These are phyloP conservation scores for Aspergillus jensenii DNA, from an alignment of 2,329 filamentous ascomycete genomes.

Conservation along the genomic window DNA sequence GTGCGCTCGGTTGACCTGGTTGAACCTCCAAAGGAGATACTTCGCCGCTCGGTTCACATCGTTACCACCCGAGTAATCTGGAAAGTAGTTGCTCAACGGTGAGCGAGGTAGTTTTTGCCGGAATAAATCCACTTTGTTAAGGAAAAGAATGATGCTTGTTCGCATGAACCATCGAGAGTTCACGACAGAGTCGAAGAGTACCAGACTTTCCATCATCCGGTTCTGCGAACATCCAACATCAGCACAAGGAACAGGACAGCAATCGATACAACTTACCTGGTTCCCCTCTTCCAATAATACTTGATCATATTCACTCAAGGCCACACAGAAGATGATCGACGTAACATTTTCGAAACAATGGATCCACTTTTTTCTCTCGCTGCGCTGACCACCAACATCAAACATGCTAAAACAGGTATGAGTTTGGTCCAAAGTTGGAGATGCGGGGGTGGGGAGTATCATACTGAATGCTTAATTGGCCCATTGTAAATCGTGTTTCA, in stretches of 20 bases:
- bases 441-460: conserved; percentile 37
- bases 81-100: conserved; percentile 91
- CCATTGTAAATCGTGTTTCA: conserved; percentile 98
- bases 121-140: conserved; percentile 99
- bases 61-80: conserved; percentile 95
- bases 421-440: conserved; percentile 18
- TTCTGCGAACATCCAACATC: conserved; percentile 61
- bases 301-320: conserved; percentile 97
- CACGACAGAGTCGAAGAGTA: conserved; percentile 96
- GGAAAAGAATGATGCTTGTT: conserved; percentile 96
- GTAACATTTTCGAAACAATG: conserved; percentile 99
- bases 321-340: conserved; percentile 98
- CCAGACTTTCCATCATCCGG: conserved; percentile 97
- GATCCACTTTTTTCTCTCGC: conserved; percentile 99
- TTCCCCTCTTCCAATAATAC: conserved; percentile 95
- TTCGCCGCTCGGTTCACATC: conserved; percentile 98
- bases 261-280: conserved; percentile 62
- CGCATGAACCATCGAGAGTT: conserved; percentile 99
- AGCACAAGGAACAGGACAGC: conserved; percentile 14
- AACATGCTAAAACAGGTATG: conserved; percentile 73
- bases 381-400: conserved; percentile 94
- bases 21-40: conserved; percentile 97
- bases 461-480: conserved; percentile 96
- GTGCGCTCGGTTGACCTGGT: conserved; percentile 95
- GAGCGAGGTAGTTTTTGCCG: conserved; percentile 89